A percentile compares a stretch with the other conserved stretches of the same genome.
phyloP scores from a whole-genome alignment of 2,329 filamentous ascomycete species.

The Aspergillus candidus region DNA sequence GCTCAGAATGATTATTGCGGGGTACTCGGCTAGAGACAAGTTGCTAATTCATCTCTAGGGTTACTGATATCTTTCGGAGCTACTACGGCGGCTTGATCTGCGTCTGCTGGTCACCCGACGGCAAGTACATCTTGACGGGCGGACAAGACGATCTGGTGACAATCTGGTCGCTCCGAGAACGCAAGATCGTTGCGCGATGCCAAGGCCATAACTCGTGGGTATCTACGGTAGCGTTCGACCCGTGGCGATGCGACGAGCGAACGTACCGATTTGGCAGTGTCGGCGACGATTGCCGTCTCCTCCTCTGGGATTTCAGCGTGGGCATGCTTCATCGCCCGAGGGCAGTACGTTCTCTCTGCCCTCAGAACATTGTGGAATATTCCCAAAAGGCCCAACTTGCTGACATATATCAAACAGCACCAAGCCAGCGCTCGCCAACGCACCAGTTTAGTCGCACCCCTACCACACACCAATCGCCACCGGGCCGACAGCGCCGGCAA shows the following conservation, averaged over 20 bases:
- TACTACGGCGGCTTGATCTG: conserved; percentile 93
- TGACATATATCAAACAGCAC: conserved; percentile 19
- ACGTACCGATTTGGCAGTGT: conserved; percentile 96
- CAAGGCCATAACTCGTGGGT: conserved; percentile 97
- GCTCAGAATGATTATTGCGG: conserved; percentile 2
- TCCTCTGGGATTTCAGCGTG: conserved; percentile 96
- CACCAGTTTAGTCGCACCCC: conserved; percentile 27
- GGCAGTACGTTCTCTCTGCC: conserved; percentile 52
- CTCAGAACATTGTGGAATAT: background rate
- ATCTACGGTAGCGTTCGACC: conserved; percentile 86
- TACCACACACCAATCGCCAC: conserved; percentile 45
- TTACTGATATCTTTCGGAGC: conserved; percentile 79
- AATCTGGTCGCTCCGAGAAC: conserved; percentile 87
- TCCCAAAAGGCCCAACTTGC: background rate
- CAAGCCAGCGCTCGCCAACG: conserved; percentile 35
- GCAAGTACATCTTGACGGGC: conserved; percentile 89
- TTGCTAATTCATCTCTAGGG: conserved; percentile 41
- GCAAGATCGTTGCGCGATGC: conserved; percentile 79
- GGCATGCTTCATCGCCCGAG: conserved; percentile 93
- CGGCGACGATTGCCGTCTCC: conserved; percentile 82
- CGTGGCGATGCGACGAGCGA: conserved; percentile 91
- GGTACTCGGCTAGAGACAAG: no score
- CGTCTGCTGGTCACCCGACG: conserved; percentile 96
- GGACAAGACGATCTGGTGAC: conserved; percentile 94
- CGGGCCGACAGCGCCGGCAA: conserved; percentile 57